Evolutionary conservation across 352 stramenopile genomes (phyloP), one percentile per base, ranked within the genome.

Genomic region (Phytopythium aichiense): DNA sequence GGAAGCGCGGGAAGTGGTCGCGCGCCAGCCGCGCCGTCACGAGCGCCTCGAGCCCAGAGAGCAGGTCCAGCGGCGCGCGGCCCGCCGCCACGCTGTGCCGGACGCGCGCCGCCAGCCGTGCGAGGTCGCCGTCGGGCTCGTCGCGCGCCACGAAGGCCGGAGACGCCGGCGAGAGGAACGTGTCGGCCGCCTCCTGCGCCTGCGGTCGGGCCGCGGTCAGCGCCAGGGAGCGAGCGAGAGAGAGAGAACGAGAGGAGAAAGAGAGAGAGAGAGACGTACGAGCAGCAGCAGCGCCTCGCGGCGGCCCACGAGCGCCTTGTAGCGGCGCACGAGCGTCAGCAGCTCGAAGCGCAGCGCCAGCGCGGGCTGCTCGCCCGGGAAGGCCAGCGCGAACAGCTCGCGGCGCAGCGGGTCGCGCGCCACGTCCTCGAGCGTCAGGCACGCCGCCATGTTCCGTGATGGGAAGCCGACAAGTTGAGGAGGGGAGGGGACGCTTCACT

Each of bases 281-380:
- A 73, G 69, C 46, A 61, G 64, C 13, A 72, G 79, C 7, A 91
- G 77, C 25, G 71, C 60, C 42, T 87, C 69, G 12, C 68, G 67
- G 11, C 68, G 63, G 9, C 81, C 79, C 40, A 74, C 64, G 42
- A 87, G 75, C 54, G 73, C 64, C 56, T 87, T 87, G 69, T 79
- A 91, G 61, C 77, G 72, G 49, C 79, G 81, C 31, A 79, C 68
- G 49, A 77, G 75, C 42, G 73, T 60, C 30, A 91, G 71, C 54
- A 88, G 87, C 65, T 69, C 63, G 60, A 91, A 83, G 60, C 71
- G 69, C 20, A 81, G 69, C 67, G 87, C 79, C 38, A 91, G 66
- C 33, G 77, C 66, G 33, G 78, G 69, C n/a, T 65, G 65, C 67
- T 91, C 79, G 49, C 68, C 68, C n/a, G 62, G 58, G 58, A 90